Percentiles rank a stretch among this genome's conserved stretches.
Evolutionary conservation across 495 filamentous ascomycete species (phyloP).

Genomic region (Talaromyces proteolyticus): DNA sequence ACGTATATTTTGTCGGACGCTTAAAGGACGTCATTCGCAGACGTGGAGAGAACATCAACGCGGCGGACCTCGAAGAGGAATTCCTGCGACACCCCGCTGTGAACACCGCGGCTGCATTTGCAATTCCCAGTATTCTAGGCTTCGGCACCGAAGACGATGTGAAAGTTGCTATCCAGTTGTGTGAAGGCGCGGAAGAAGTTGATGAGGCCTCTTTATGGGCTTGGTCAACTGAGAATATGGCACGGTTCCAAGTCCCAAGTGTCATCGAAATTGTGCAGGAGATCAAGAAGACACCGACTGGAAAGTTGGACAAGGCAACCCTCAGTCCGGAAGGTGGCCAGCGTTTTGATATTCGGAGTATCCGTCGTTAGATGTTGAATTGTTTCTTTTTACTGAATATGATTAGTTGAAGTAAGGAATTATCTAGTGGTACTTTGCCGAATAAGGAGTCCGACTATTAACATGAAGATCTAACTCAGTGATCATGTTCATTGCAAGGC

Average conservation of each 20-base stretch:
- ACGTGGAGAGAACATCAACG: conserved; percentile 3
- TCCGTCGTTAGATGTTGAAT: not conserved
- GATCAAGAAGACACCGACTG: conserved; percentile 2
- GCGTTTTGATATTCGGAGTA: not conserved
- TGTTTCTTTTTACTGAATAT: not conserved
- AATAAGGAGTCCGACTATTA: too few species aligned
- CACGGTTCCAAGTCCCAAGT: conserved; percentile 2
- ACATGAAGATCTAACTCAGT: too few species aligned
- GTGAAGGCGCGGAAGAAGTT: conserved; percentile 1
- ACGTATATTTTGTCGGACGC: conserved; percentile 4
- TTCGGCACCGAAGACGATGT: not conserved
- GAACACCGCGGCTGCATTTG: conserved; percentile 1
- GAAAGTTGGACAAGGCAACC: not conserved
- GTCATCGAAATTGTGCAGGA: conserved; percentile 3
- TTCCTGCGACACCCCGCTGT: conserved; percentile 4
- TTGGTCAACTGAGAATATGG: not conserved
- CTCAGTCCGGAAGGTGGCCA: not conserved
- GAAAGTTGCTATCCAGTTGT: conserved; percentile 2
- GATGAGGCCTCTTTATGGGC: conserved; percentile 1
- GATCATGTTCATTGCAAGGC: too few species aligned
- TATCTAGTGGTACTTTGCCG: too few species aligned
- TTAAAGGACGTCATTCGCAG: conserved; percentile 4
- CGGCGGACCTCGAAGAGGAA: conserved; percentile 2
- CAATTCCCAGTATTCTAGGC: not conserved
- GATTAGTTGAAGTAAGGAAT: not conserved